Percentiles rank a stretch among this genome's conserved stretches.
These are phyloP conservation scores for Excoecaria agallocha DNA, from an alignment of 345 rosid species.

Conservation along the genomic window DNA sequence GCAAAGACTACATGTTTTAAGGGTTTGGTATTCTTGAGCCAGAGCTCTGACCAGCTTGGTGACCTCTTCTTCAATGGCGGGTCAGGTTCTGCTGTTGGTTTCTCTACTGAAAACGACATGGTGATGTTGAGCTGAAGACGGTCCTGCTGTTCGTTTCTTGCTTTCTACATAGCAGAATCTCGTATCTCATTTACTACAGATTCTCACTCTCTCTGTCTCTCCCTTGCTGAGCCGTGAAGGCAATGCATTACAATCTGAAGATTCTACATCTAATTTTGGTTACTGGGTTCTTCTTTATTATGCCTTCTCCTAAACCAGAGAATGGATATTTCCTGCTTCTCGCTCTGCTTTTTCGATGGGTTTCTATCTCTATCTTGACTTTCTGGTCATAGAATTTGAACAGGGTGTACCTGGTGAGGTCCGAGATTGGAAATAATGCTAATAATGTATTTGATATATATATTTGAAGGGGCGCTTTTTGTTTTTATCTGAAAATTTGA, in stretches of 20 bases:
- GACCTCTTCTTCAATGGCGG: slow-evolving; percentile 41
- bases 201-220: not conserved
- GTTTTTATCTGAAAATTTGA: slow-evolving; percentile 18
- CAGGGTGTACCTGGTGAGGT: slow-evolving; percentile 21
- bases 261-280: not conserved
- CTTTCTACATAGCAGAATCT: not conserved
- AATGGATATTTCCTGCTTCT: not conserved
- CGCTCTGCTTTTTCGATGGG: not conserved
- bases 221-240: not conserved
- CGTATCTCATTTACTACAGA: slow-evolving; percentile 8
- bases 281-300: not conserved
- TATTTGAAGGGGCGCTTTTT: slow-evolving; percentile 25
- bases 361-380: not conserved
- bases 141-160: not conserved
- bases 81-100: slow-evolving; percentile 35
- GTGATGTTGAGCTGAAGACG: not conserved
- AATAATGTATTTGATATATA: not conserved
- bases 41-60: slow-evolving; percentile 58
- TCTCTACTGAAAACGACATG: slow-evolving; percentile 54
- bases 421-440: slow-evolving; percentile 17
- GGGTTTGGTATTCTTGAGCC: slow-evolving; percentile 51
- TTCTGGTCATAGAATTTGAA: slow-evolving; percentile 32
- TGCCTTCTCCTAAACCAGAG: not conserved
- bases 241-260: not conserved
- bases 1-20: slow-evolving; percentile 53